Base-by-base conservation (phyloP, 2,329 filamentous ascomycete species). In the Ceratocystis alfenasii region DNA sequence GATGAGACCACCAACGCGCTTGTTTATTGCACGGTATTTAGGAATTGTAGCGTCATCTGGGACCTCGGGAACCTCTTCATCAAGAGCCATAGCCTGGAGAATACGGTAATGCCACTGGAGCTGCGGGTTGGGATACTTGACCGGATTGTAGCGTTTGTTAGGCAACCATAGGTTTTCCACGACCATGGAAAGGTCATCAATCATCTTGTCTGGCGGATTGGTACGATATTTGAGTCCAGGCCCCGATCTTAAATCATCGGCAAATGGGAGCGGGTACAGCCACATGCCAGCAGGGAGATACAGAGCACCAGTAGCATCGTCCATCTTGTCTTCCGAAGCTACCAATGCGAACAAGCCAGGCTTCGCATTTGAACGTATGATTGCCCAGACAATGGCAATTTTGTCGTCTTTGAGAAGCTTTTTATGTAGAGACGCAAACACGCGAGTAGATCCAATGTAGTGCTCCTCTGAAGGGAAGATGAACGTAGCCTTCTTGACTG, bases 21-120 rank as follows among this genome's bases (percentile, higher is more conserved):
- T 97, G 74, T 91, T 84, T 65, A 99, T 97, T 70, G 95, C 90
- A 70, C 83, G 87, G 75, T 87, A 91, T 71, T 88, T 90, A 1
- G 94, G 94, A 15, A 89, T 74, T 0, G 94, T 97, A 69, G 88
- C 86, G 72, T 99, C 94, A 15, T 83, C 79, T 1, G 76, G 76
- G 62, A 87, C 82, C 22, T 88, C 87, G 0, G 92, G 92, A 1
- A 95, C 77, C 70, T 96, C 92, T 73, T 99, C 94, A 45, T 96
- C 92, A 0, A 99, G 80, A 0, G 94, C 94, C 66, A 96, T 81
- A 5, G 89, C 88, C 75, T 99, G 94, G 0, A 99, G 78, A 59
- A 99, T 95, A 68, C 85, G 87, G 78, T 97, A 99, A 77, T 97
- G 94, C 92, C 93, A 99, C 76, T 99, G 94, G 28, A 99, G 79